Conservation (phyloP, 2,329 filamentous ascomycete genomes). For the Pyricularia pennisetigena region DNA sequence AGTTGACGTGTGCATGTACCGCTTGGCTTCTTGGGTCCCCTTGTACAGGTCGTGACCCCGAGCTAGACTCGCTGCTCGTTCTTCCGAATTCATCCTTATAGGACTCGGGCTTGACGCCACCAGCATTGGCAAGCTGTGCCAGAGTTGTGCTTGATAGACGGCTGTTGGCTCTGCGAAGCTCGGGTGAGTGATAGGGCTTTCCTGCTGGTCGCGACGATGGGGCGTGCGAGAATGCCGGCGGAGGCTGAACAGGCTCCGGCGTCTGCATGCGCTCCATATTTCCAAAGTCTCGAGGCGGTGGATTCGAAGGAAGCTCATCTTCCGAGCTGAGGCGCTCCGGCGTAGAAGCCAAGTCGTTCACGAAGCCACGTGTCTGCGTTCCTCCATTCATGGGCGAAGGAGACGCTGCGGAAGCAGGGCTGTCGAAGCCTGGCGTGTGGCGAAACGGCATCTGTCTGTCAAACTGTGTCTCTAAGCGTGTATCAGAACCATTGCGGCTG, state of each 20-base stretch:
- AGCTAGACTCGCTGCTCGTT: conserved; percentile 19
- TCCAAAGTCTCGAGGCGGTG: conserved; percentile 37
- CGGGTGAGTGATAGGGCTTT: conserved; percentile 64
- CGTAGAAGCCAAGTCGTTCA: conserved; percentile 32
- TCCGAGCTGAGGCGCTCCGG: conserved; percentile 48
- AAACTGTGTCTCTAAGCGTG: conserved; percentile 19
- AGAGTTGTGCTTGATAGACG: conserved; percentile 77
- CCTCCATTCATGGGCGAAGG: conserved; percentile 16
- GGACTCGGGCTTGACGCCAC: conserved; percentile 31
- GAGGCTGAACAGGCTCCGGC: conserved; percentile 66
- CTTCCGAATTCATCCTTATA: conserved; percentile 20
- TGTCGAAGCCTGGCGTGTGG: conserved; percentile 3
- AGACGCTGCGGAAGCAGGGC: background rate
- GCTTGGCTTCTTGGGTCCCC: conserved; percentile 30
- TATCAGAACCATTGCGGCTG: conserved; percentile 38
- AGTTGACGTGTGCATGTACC: conserved; percentile 37
- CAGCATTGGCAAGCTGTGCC: conserved; percentile 66
- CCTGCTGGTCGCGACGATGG: conserved; percentile 60
- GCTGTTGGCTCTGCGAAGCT: conserved; percentile 71
- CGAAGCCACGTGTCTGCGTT: conserved; percentile 23
- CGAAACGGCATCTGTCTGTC: conserved; percentile 7
- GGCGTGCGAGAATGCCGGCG: conserved; percentile 70
- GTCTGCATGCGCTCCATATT: conserved; percentile 47
- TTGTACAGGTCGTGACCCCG: conserved; percentile 11
- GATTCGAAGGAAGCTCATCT: conserved; percentile 34